Evolutionary conservation across 495 filamentous ascomycete genomes (phyloP), one percentile per base, ranked within the genome.

Genomic region (Aspergillus hancockii): DNA sequence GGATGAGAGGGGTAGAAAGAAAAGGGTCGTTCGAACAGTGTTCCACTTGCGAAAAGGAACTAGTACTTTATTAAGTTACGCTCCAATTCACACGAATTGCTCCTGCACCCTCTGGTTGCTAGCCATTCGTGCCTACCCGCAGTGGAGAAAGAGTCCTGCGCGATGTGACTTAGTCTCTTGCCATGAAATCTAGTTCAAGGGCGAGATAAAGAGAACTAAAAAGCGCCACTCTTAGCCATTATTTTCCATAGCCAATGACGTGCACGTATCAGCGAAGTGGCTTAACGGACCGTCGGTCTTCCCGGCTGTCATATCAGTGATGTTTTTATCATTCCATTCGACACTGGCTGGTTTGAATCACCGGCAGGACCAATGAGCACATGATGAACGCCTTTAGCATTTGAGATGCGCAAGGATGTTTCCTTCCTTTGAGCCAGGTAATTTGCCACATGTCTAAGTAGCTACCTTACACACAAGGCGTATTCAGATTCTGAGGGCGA

Each of bases 101-200:
- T n/a, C 2, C 41, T 8, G 41, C 7, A 2, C 19, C n/a, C 41
- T 12, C 14, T n/a, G 41, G 19, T 45, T 45, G 41, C 41, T 21
- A 18, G 41, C 18, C 18, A n/a, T 19, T 45, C 14, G 18, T 7
- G 14, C 1, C 14, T 45, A 45, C 41, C 41, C 41, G n/a, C 41
- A 10, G 41, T 45, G 41, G 41, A 45, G 41, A 45, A 18, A 18
- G 25, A 45, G 41, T 14, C 18, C 41, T 45, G 19, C 41, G 41
- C 41, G 41, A 45, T 45, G 18, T 45, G 16, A 45, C 41, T 45
- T 45, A 45, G 41, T 19, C 16, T 45, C 41, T 36, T 18, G 41
- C n/a, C 41, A 19, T 19, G 14, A 14, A 3, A 14, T 8, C 16
- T 21, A 5, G 41, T 10, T 10, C 4, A 36, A 14, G 34, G 34